Evolutionary conservation across 2,329 filamentous ascomycete genomes (phyloP).

Genomic region (Alternaria alternata): DNA sequence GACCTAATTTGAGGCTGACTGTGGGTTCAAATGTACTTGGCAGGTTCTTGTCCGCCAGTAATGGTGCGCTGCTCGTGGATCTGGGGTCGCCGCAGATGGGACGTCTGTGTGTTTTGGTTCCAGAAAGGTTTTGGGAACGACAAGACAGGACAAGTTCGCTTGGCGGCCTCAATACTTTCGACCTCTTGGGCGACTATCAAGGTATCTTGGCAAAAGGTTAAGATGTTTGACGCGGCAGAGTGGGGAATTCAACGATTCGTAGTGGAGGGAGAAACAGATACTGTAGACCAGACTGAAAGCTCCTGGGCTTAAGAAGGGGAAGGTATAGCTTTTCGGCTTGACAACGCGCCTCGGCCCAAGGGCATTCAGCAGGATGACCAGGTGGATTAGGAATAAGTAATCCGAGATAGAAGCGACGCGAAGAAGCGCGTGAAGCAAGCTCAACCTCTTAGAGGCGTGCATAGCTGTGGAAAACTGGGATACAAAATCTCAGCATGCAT

Average conservation of each 20-base stretch:
- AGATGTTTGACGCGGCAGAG: slow-evolving; percentile 41
- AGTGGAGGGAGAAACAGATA: slow-evolving; percentile 19
- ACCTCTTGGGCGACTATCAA: slow-evolving; percentile 35
- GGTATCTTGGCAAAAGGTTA: slow-evolving; percentile 27
- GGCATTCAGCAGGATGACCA: slow-evolving; percentile 20
- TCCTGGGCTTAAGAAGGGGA: slow-evolving; percentile 18
- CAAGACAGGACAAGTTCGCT: slow-evolving; percentile 28
- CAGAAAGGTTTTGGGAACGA: slow-evolving; percentile 34
- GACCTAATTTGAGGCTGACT: slow-evolving; percentile 19
- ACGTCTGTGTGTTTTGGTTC: slow-evolving; percentile 28
- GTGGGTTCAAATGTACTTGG: slow-evolving; percentile 39
- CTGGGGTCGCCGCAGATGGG: slow-evolving; percentile 22
- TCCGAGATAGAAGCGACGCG: slow-evolving; percentile 30
- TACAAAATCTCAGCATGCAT: slow-evolving; percentile 26
- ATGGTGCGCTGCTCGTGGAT: slow-evolving; percentile 28
- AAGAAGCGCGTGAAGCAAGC: slow-evolving; percentile 22
- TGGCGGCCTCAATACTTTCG: slow-evolving; percentile 36
- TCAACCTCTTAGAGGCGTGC: slow-evolving; percentile 22
- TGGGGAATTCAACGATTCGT: slow-evolving; percentile 35
- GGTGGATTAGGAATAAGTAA: slow-evolving; percentile 16
- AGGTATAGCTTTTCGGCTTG: slow-evolving; percentile 19
- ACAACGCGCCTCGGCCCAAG: slow-evolving; percentile 23
- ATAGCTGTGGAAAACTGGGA: slow-evolving; percentile 28
- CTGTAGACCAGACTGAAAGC: slow-evolving; percentile 8
- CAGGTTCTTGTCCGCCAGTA: slow-evolving; percentile 22